A percentile compares a stretch with the other conserved stretches of the same genome.
These are phyloP conservation scores for Solidago caesia DNA, from an alignment of 129 eudicot species.

Conservation along the genomic window DNA sequence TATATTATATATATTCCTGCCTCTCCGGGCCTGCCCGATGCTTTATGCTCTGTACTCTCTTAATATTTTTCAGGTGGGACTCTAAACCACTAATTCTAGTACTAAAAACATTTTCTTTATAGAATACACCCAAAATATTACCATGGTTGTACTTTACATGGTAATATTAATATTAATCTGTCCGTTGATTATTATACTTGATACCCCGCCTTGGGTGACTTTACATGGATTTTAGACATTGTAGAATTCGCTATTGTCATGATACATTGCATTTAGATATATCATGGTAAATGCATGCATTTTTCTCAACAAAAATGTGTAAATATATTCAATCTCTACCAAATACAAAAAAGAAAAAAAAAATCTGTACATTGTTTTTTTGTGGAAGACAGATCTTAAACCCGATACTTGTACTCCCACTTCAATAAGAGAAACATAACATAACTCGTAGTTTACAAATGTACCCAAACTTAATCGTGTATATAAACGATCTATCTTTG, in stretches of 20 bases:
- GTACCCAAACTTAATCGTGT: slow-evolving; percentile 27
- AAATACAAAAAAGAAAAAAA: not conserved
- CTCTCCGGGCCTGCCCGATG: slow-evolving; percentile 29
- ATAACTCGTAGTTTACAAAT: slow-evolving; percentile 31
- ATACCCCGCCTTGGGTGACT: not conserved
- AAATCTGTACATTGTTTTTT: slow-evolving; percentile 37
- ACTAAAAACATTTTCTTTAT: not conserved
- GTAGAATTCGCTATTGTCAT: not conserved
- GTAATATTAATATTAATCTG: not conserved
- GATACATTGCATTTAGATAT: not conserved
- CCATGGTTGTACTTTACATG: not conserved
- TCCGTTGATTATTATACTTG: not conserved
- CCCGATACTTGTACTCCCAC: slow-evolving; percentile 41
- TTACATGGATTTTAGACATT: not conserved
- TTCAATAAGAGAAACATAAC: slow-evolving; percentile 26
- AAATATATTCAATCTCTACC: slow-evolving; percentile 21
- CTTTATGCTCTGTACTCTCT: slow-evolving; percentile 28
- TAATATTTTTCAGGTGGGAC: slow-evolving; percentile 10
- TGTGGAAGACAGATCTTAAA: slow-evolving; percentile 39
- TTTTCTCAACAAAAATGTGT: slow-evolving; percentile 23
- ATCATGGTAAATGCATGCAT: slow-evolving; percentile 17
- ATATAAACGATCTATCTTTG: slow-evolving; percentile 20
- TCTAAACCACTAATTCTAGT: slow-evolving; percentile 14
- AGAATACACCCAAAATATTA: slow-evolving; percentile 8
- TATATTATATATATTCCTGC: slow-evolving; percentile 22